phyloP scores from a whole-genome alignment of 169 alveolate species.

The Prorocentrum cordatum region DNA sequence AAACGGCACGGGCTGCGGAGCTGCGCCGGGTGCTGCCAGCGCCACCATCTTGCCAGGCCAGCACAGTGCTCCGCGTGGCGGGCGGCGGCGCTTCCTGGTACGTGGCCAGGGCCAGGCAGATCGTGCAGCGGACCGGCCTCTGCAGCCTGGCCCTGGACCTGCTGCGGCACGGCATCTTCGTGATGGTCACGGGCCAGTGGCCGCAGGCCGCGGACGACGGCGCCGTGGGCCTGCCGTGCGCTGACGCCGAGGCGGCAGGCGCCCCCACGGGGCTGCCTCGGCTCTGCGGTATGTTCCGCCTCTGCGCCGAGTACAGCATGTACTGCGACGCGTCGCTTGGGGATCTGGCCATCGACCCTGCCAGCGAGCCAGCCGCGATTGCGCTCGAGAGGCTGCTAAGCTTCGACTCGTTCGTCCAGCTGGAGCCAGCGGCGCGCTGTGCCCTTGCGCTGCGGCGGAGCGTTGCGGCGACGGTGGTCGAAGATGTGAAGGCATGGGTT shows the following conservation, averaged over 20 bases:
- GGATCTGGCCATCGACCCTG: background rate
- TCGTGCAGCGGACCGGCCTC: slow-evolving; percentile 5
- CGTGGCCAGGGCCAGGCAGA: background rate
- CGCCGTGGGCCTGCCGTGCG: no score
- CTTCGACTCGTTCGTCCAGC: background rate
- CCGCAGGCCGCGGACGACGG: no score
- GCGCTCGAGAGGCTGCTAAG: background rate
- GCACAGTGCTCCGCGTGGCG: background rate
- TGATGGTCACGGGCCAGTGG: no score
- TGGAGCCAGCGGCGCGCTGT: background rate
- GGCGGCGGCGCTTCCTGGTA: background rate
- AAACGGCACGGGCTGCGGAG: background rate
- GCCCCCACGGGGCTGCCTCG: no score
- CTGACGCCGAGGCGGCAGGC: no score
- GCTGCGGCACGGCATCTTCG: background rate
- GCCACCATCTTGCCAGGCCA: background rate
- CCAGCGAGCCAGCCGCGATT: no score
- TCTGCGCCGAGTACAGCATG: slow-evolving; percentile 8
- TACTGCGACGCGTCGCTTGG: background rate
- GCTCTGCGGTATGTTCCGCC: slow-evolving; percentile 16
- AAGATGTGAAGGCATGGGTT: slow-evolving; percentile 13
- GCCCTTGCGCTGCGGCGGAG: background rate
- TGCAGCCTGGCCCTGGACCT: slow-evolving; percentile 15
- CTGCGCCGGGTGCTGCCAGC: background rate
- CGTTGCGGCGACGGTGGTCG: slow-evolving; percentile 12